These are phyloP conservation scores for Schwanniomyces sp. DNA, from an alignment of 805 yeast species.

Conservation along the genomic window DNA sequence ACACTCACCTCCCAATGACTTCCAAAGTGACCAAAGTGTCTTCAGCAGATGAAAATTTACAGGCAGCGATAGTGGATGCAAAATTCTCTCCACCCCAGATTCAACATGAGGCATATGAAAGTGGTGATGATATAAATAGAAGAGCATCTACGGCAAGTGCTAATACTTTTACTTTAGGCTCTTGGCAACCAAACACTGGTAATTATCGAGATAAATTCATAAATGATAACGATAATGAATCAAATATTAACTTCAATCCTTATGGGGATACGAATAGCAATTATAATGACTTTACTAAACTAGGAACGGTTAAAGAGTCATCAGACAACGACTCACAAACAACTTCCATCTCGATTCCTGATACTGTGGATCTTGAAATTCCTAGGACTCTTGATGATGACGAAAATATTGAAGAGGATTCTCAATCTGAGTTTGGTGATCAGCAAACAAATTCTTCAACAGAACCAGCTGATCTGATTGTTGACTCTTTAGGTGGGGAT, in stretches of 20 bases:
- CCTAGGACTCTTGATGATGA: slow-evolving; percentile 37
- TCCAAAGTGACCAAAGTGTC: slow-evolving; percentile 10
- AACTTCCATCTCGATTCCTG: slow-evolving; percentile 38
- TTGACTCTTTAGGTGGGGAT: background rate
- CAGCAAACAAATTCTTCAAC: background rate
- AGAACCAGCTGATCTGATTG: background rate
- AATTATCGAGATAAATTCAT: slow-evolving; percentile 50
- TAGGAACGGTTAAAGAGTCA: slow-evolving; percentile 17
- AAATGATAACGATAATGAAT: slow-evolving; percentile 42
- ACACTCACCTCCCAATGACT: too few species aligned
- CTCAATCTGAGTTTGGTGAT: slow-evolving; percentile 7
- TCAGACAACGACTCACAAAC: slow-evolving; percentile 18
- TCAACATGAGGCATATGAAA: slow-evolving; percentile 1
- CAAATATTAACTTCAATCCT: slow-evolving; percentile 24
- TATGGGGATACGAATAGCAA: slow-evolving; percentile 14
- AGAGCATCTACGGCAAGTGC: slow-evolving; percentile 36
- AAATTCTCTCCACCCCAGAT: slow-evolving; percentile 1
- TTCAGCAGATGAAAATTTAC: slow-evolving; percentile 30
- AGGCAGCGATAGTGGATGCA: slow-evolving; percentile 20
- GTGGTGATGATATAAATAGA: slow-evolving; percentile 16
- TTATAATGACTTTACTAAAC: slow-evolving; percentile 34
- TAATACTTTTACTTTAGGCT: slow-evolving; percentile 46
- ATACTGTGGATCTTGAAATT: slow-evolving; percentile 36
- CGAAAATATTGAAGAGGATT: slow-evolving; percentile 8
- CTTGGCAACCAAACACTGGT: slow-evolving; percentile 61